Evolutionary conservation across 208 protist genomes (phyloP).

Genomic region (Leishmania arabica): DNA sequence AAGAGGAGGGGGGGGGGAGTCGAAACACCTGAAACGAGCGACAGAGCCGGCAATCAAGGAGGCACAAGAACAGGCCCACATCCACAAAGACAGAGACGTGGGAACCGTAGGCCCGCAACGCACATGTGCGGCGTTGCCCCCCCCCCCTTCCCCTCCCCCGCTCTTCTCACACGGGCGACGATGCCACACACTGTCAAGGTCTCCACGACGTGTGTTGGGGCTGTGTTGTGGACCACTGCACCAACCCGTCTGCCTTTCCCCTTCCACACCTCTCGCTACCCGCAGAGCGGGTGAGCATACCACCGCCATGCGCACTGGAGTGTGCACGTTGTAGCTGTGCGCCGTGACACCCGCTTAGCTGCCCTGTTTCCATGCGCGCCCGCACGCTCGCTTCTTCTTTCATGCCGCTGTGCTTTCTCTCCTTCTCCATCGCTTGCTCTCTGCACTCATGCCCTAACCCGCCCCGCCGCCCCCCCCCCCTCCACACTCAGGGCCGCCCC

Average conservation of each 20-base stretch:
- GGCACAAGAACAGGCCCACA: not conserved
- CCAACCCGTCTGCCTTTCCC: no score
- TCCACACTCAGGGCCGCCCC: not conserved
- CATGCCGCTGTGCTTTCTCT: not conserved
- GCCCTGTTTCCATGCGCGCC: not conserved
- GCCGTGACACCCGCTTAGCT: not conserved
- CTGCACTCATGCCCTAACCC: not conserved
- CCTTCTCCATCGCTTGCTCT: not conserved
- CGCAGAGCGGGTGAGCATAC: not conserved
- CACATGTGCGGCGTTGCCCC: not conserved
- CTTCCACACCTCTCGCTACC: not conserved
- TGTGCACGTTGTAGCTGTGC: not conserved
- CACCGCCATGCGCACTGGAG: not conserved
- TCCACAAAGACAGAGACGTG: not conserved
- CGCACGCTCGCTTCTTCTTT: not conserved
- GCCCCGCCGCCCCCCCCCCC: not conserved
- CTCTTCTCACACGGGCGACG: not conserved
- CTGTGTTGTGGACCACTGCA: not conserved
- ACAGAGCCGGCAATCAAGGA: not conserved
- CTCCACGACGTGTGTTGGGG: not conserved
- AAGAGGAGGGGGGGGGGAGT: no score
- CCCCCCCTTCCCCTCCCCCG: no score
- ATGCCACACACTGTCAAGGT: not conserved
- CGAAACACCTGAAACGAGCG: not conserved
- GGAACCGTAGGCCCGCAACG: not conserved